Conservation (phyloP, 768 basidiomycete species). For the Clitopilus passeckerianus region DNA sequence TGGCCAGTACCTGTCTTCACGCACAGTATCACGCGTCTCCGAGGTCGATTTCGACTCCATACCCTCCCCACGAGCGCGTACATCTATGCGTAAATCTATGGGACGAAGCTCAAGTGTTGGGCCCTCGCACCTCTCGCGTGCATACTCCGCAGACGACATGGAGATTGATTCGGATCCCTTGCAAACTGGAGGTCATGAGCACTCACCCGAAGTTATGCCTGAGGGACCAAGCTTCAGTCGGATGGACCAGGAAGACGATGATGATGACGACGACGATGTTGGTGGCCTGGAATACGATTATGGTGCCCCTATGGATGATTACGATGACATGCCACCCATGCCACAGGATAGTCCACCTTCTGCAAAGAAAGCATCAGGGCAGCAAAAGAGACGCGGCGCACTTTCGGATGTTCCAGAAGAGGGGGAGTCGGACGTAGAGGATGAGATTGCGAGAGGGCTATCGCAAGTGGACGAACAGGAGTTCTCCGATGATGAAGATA, state of each 20-base stretch:
- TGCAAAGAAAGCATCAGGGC: neutral
- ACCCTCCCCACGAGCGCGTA: slow-evolving; percentile 48
- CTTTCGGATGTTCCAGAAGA: slow-evolving; percentile 32
- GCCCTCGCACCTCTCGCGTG: slow-evolving; percentile 34
- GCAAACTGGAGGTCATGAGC: slow-evolving; percentile 19
- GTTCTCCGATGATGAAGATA: slow-evolving; percentile 25
- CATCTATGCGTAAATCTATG: slow-evolving; percentile 23
- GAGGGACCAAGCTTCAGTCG: slow-evolving; percentile 38
- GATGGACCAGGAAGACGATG: slow-evolving; percentile 44
- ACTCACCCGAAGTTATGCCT: slow-evolving; percentile 14
- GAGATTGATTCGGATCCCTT: slow-evolving; percentile 24
- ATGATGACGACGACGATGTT: slow-evolving; percentile 31
- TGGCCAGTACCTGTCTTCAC: slow-evolving; percentile 34
- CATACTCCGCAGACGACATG: slow-evolving; percentile 24
- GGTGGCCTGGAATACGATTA: neutral
- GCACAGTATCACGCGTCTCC: slow-evolving; percentile 45
- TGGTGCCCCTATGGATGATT: slow-evolving; percentile 23
- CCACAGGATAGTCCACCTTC: slow-evolving; percentile 19
- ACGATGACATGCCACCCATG: slow-evolving; percentile 25
- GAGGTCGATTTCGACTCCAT: slow-evolving; percentile 59
- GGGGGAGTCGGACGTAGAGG: slow-evolving; percentile 36
- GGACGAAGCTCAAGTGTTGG: slow-evolving; percentile 29
- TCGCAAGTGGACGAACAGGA: slow-evolving; percentile 28
- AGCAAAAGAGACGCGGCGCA: neutral
- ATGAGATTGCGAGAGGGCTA: slow-evolving; percentile 37